Conservation (phyloP, 1,284 basidiomycete species). For the Phenoliferia sp. region DNA sequence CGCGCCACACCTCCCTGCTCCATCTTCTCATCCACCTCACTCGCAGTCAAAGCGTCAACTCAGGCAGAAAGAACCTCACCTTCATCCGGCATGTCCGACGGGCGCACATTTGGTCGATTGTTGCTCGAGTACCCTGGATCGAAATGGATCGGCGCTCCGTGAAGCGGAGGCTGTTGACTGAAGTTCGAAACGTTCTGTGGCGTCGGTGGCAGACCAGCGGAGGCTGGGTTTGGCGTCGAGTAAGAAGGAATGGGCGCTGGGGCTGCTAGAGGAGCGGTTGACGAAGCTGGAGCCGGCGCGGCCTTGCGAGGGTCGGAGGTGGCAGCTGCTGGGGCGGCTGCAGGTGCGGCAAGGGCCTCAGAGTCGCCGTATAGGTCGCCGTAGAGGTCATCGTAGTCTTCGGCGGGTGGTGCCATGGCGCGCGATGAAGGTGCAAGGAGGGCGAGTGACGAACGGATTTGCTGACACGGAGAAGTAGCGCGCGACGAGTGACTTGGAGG, state of each 20-base stretch:
- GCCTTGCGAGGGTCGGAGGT: neutral
- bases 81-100: slow-evolving; percentile 97
- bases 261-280: slow-evolving; percentile 13
- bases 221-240: slow-evolving; percentile 31
- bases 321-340: neutral
- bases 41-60: neutral
- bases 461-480: no score
- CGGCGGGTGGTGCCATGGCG: slow-evolving; percentile 11
- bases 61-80: slow-evolving; percentile 64
- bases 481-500: no score
- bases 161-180: slow-evolving; percentile 6
- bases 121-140: slow-evolving; percentile 36
- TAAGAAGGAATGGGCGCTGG: slow-evolving; percentile 39
- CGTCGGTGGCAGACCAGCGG: slow-evolving; percentile 16
- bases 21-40: neutral
- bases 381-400: slow-evolving; percentile 30
- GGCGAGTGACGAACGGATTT: no score
- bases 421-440: no score
- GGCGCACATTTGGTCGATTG: slow-evolving; percentile 65
- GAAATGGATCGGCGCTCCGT: slow-evolving; percentile 20
- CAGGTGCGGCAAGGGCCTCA: slow-evolving; percentile 1
- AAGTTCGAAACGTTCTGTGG: slow-evolving; percentile 7
- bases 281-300: neutral
- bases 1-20: neutral
- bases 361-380: slow-evolving; percentile 75